These are phyloP conservation scores for Clitoria ternatea DNA, from an alignment of 306 rosid species.

Conservation along the genomic window DNA sequence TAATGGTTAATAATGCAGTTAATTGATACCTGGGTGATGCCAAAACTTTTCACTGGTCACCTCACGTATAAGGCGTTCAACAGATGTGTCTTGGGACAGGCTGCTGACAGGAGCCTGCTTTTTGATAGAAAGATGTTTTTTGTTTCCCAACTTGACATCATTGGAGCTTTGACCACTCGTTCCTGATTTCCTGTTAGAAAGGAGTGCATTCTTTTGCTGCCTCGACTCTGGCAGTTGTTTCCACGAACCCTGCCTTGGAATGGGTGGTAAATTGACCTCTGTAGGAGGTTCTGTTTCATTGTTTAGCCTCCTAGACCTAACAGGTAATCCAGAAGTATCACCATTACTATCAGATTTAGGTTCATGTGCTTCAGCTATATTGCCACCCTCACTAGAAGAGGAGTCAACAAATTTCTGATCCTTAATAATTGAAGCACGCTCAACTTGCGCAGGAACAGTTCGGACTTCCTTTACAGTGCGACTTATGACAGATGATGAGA, in stretches of 20 bases:
- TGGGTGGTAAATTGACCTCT: conserved; percentile 59
- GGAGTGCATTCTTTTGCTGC: conserved; percentile 54
- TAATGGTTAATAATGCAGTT: background rate
- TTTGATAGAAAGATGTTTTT: conserved; percentile 69
- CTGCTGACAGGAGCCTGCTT: conserved; percentile 58
- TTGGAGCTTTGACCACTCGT: conserved; percentile 49
- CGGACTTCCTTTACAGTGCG: conserved; percentile 79
- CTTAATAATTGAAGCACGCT: conserved; percentile 53
- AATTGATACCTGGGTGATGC: conserved; percentile 86
- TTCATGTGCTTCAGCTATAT: conserved; percentile 48
- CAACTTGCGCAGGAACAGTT: conserved; percentile 45
- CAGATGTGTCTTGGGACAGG: conserved; percentile 78
- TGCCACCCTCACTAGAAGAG: conserved; percentile 55
- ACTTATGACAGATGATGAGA: conserved; percentile 55
- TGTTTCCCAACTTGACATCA: conserved; percentile 64
- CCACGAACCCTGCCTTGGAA: conserved; percentile 92
- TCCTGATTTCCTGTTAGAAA: conserved; percentile 61
- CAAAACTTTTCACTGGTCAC: conserved; percentile 97
- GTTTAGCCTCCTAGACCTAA: conserved; percentile 59
- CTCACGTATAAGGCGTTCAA: conserved; percentile 97
- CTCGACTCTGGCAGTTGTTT: conserved; percentile 70
- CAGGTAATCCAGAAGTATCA: conserved; percentile 51
- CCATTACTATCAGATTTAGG: conserved; percentile 66
- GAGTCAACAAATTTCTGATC: conserved; percentile 65
- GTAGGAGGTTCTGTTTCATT: conserved; percentile 53